A percentile compares a stretch with the other conserved stretches of the same genome.
Conservation (phyloP, 441 rosid genomes). For the Pelargonium cotyledonis region DNA sequence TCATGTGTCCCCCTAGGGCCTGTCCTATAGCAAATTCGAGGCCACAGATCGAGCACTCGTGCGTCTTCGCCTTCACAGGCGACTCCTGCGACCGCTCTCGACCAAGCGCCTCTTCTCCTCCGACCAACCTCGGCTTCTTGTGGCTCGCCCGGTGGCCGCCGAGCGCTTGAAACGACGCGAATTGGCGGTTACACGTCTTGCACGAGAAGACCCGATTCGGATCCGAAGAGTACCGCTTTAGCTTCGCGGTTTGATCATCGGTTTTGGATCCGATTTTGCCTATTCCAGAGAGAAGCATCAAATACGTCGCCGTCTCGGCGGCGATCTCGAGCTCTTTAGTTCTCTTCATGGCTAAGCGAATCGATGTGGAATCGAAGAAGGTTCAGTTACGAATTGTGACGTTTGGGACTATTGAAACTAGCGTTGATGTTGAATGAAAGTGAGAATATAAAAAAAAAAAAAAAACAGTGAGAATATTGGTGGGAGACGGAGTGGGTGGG, state of each 20-base stretch:
- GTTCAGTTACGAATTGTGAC: too few species aligned
- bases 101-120: conserved; percentile 20
- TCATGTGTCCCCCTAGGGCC: conserved; percentile 76
- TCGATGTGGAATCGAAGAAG: too few species aligned
- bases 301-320: conserved; percentile 36
- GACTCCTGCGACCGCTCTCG: conserved; percentile 23
- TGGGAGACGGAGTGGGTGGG: not conserved
- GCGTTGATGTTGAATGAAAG: not conserved
- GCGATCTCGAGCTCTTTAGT: conserved; percentile 29
- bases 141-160: conserved; percentile 74
- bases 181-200: conserved; percentile 59
- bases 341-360: conserved; percentile 41
- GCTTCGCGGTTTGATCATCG: conserved; percentile 8
- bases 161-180: conserved; percentile 60
- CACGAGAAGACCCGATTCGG: conserved; percentile 48
- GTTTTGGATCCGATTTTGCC: conserved; percentile 7
- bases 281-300: conserved; percentile 54
- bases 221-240: not conserved
- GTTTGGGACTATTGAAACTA: not conserved
- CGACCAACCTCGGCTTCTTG: conserved; percentile 36
- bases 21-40: conserved; percentile 56
- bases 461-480: not conserved
- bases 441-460: too few species aligned
- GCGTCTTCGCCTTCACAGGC: conserved; percentile 42
- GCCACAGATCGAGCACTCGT: conserved; percentile 61